Percentiles rank a stretch among this genome's conserved stretches.
phyloP scores from a whole-genome alignment of 345 rosid genomes.

The Limnanthes douglasii region DNA sequence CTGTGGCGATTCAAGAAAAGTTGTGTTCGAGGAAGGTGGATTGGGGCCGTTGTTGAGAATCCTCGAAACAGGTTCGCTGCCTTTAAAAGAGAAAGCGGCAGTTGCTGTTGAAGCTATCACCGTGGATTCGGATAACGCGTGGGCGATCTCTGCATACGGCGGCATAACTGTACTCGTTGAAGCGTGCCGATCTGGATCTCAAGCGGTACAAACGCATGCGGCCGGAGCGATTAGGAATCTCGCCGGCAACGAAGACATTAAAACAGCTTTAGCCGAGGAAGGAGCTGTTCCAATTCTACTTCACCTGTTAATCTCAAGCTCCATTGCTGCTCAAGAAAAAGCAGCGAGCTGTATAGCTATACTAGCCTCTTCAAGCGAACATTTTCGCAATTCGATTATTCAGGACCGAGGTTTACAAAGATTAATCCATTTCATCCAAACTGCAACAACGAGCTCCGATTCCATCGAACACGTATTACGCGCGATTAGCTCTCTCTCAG shows the following conservation, averaged over 20 bases:
- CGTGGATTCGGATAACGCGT: conserved; percentile 45
- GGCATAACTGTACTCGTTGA: conserved; percentile 46
- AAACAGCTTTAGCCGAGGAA: conserved; percentile 47
- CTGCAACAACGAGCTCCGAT: conserved; percentile 25
- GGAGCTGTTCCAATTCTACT: conserved; percentile 51
- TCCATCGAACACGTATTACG: conserved; percentile 29
- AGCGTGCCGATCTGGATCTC: conserved; percentile 51
- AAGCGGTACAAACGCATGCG: conserved; percentile 27
- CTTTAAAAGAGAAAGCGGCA: conserved; percentile 48
- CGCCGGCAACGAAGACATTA: conserved; percentile 40
- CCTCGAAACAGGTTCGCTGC: conserved; percentile 46
- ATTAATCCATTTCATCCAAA: conserved; percentile 32
- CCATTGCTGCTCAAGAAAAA: conserved; percentile 29
- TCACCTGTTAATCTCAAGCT: conserved; percentile 23
- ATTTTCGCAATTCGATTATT: conserved; percentile 33
- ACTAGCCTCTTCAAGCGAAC: conserved; percentile 52
- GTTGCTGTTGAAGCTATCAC: conserved; percentile 61
- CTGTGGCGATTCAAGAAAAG: conserved; percentile 40
- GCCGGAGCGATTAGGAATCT: conserved; percentile 52
- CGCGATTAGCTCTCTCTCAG: conserved; percentile 29
- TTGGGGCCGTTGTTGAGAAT: conserved; percentile 55
- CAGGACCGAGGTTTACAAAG: conserved; percentile 49
- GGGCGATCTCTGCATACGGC: conserved; percentile 64
- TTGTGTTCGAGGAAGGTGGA: conserved; percentile 57
- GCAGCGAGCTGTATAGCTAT: conserved; percentile 32